Percentiles rank a stretch among this genome's conserved stretches.
phyloP scores from a whole-genome alignment of 2,329 filamentous ascomycete genomes.

The Cytospora chrysosperma region DNA sequence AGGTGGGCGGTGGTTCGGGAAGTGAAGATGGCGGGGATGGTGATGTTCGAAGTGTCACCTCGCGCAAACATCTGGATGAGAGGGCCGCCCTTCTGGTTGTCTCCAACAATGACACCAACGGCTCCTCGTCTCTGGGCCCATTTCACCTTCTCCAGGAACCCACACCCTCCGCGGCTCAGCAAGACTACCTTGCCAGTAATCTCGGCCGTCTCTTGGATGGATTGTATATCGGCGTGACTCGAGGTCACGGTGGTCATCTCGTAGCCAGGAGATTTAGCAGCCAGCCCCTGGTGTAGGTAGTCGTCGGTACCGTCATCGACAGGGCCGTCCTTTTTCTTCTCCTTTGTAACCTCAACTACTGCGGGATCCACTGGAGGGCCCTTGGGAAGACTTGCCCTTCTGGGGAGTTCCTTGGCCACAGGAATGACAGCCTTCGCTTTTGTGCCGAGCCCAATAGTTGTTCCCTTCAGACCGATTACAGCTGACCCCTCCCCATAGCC shows the following conservation, averaged over 20 bases:
- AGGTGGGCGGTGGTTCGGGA: constrained; percentile 92
- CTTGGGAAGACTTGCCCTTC: constrained; percentile 35
- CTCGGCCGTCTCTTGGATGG: constrained; percentile 85
- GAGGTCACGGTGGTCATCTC: constrained; percentile 39
- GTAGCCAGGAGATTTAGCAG: constrained; percentile 34
- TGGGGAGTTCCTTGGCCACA: constrained; percentile 35
- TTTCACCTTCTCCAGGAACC: constrained; percentile 94
- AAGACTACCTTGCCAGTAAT: constrained; percentile 92
- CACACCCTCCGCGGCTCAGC: constrained; percentile 88
- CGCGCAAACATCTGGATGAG: constrained; percentile 98
- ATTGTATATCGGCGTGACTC: constrained; percentile 86
- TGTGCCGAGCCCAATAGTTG: constrained; percentile 40
- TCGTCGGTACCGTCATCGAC: constrained; percentile 80
- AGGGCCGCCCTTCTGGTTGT: constrained; percentile 84
- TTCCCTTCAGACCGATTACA: constrained; percentile 38
- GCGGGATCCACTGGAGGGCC: constrained; percentile 34
- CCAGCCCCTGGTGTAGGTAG: constrained; percentile 63
- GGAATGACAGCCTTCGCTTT: constrained; percentile 35
- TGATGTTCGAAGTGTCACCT: constrained; percentile 91
- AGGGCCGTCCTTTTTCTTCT: constrained; percentile 32
- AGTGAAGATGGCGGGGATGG: constrained; percentile 92
- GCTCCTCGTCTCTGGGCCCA: constrained; percentile 93
- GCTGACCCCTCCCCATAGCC: constrained; percentile 70
- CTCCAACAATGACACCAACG: constrained; percentile 87
- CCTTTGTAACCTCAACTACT: constrained; percentile 27